These are phyloP conservation scores for Microbotryum scabiosae DNA, from an alignment of 1,284 basidiomycete species.

Conservation along the genomic window DNA sequence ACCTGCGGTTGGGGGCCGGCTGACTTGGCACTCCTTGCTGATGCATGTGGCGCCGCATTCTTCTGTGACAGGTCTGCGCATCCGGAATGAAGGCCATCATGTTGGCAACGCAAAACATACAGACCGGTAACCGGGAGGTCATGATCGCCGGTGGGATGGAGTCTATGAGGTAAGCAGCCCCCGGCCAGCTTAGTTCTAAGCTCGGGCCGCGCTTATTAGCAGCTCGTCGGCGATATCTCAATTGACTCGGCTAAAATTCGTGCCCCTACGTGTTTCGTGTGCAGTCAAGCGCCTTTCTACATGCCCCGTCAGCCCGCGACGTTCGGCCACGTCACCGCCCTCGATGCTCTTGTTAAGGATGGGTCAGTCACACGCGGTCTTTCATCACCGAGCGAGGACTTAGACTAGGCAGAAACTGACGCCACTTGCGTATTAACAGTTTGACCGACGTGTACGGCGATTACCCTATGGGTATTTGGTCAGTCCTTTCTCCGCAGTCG, in stretches of 20 bases:
- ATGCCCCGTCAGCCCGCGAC: conserved; percentile 74
- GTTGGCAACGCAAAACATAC: conserved; percentile 43
- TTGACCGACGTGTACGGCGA: conserved; percentile 78
- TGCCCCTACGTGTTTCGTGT: neutral
- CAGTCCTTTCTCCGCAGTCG: neutral
- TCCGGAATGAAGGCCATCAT: conserved; percentile 45
- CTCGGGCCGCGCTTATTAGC: neutral
- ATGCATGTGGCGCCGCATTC: neutral
- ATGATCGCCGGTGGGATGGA: conserved; percentile 46
- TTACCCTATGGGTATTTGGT: conserved; percentile 63
- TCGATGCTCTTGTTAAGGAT: conserved; percentile 82
- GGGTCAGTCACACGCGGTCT: conserved; percentile 44
- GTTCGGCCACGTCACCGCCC: conserved; percentile 81
- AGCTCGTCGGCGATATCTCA: conserved; percentile 17
- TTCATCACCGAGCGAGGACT: neutral
- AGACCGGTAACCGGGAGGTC: conserved; percentile 41
- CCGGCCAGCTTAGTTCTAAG: neutral
- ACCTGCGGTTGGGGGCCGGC: conserved; percentile 41
- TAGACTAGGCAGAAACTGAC: no score
- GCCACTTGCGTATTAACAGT: conserved; percentile 48
- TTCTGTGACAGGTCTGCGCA: conserved; percentile 40
- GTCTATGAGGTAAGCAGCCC: conserved; percentile 39
- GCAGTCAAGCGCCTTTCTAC: conserved; percentile 60
- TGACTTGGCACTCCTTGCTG: neutral
- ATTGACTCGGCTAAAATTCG: neutral